phyloP scores from a whole-genome alignment of 176 grass and related monocot species.

The Musa troglodytarum region DNA sequence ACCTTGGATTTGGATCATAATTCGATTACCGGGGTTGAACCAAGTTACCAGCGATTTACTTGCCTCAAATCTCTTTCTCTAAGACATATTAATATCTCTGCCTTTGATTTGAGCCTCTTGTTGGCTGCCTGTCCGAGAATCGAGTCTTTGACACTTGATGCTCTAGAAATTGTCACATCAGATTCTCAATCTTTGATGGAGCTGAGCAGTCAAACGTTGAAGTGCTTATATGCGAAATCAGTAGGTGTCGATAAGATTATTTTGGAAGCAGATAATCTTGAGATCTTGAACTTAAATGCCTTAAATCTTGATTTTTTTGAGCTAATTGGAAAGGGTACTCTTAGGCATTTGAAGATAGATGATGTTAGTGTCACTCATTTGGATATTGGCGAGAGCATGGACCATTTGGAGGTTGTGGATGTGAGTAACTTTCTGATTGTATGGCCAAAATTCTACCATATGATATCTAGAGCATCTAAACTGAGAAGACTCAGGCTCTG shows the following conservation, averaged over 20 bases:
- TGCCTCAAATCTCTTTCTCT: conserved; percentile 83
- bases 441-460: conserved; percentile 86
- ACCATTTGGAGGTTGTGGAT: conserved; percentile 78
- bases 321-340: conserved; percentile 66
- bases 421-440: conserved; percentile 82
- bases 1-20: conserved; percentile 85
- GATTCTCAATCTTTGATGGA: conserved; percentile 79
- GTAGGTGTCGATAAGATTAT: conserved; percentile 82
- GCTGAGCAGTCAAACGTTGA: conserved; percentile 69
- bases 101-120: conserved; percentile 74
- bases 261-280: conserved; percentile 85
- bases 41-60: conserved; percentile 86
- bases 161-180: conserved; percentile 76
- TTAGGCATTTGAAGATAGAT: conserved; percentile 85
- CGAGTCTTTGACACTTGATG: conserved; percentile 86
- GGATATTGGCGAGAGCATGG: conserved; percentile 77
- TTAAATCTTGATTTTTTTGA: conserved; percentile 94
- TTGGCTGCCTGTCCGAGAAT: conserved; percentile 80
- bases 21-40: conserved; percentile 75
- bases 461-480: conserved; percentile 74
- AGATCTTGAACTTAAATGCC: conserved; percentile 64
- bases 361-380: conserved; percentile 90
- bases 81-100: conserved; percentile 78
- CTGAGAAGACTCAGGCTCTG: conserved; percentile 63
- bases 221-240: conserved; percentile 68